Evolutionary conservation across 192 early-diverging fungal genomes (phyloP).

Genomic region (Chytriomyces hyalinus): DNA sequence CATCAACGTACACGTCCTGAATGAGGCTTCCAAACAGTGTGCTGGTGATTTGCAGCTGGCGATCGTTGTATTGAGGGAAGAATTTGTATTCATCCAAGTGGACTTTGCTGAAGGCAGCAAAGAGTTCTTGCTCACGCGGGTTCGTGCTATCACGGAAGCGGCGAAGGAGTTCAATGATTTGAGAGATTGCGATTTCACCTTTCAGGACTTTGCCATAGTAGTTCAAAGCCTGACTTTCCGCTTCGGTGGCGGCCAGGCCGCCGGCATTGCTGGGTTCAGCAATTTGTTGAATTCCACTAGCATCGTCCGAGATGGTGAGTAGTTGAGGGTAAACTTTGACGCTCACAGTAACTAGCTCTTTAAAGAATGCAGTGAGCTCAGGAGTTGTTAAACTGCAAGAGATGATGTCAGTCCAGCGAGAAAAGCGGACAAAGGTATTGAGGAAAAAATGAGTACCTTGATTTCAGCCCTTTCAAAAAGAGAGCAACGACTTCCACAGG

Average conservation of each 20-base stretch:
- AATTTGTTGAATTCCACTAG: not conserved
- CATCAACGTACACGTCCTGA: conserved; percentile 84
- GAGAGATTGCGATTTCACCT: conserved; percentile 77
- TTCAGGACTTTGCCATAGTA: conserved; percentile 81
- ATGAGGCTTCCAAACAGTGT: conserved; percentile 89
- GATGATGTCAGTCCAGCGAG: conserved; percentile 13
- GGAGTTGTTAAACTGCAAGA: conserved; percentile 58
- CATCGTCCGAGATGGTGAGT: not conserved
- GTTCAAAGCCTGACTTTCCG: conserved; percentile 75
- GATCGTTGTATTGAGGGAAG: conserved; percentile 93
- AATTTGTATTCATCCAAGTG: conserved; percentile 96
- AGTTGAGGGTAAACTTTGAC: conserved; percentile 33
- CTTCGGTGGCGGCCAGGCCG: conserved; percentile 45
- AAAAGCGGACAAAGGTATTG: not conserved
- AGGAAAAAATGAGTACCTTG: conserved; percentile 2
- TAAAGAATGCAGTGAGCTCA: conserved; percentile 44
- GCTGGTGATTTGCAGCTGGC: conserved; percentile 86
- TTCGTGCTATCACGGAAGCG: conserved; percentile 79
- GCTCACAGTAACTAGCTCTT: conserved; percentile 25
- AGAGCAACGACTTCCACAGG: conserved; percentile 68
- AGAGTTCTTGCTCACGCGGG: conserved; percentile 79
- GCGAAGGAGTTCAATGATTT: conserved; percentile 84
- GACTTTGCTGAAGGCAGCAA: conserved; percentile 88
- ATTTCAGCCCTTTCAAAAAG: conserved; percentile 69
- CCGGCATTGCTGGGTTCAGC: not conserved